A percentile compares a stretch with the other conserved stretches of the same genome.
phyloP scores from a whole-genome alignment of 805 yeast genomes.

The Naumovozyma castellii region DNA sequence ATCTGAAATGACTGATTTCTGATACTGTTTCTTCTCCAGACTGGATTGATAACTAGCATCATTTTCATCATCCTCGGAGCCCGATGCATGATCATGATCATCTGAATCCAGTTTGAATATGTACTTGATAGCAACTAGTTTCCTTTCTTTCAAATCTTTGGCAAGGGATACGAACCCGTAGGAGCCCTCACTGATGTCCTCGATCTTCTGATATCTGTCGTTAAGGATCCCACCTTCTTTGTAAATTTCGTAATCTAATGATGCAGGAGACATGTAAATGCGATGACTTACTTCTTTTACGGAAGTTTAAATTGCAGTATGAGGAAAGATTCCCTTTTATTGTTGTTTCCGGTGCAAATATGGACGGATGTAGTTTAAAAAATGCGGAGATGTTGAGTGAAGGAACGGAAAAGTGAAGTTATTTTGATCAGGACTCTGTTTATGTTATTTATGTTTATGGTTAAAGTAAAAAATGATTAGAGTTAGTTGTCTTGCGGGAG shows the following conservation, averaged over 20 bases:
- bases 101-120: conserved; percentile 48
- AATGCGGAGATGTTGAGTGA: no score
- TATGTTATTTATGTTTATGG: no score
- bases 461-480: no score
- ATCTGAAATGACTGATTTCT: conserved; percentile 31
- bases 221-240: conserved; percentile 45
- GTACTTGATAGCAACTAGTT: conserved; percentile 77
- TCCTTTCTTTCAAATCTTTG: conserved; percentile 44
- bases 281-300: no score
- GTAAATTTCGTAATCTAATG: conserved; percentile 31
- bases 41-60: conserved; percentile 9
- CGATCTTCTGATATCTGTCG: conserved; percentile 55
- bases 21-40: conserved; percentile 19
- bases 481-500: no score
- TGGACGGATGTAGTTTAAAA: no score
- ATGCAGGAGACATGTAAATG: conserved; percentile 16
- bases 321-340: no score
- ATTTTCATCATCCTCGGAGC: conserved; percentile 11
- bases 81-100: conserved; percentile 9
- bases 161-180: conserved; percentile 89
- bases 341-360: no score
- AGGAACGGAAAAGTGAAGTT: no score
- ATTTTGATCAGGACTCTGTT: no score
- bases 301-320: no score
- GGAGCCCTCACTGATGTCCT: conserved; percentile 82